phyloP scores from a whole-genome alignment of 805 yeast genomes.

The Candida qinlingensis region DNA sequence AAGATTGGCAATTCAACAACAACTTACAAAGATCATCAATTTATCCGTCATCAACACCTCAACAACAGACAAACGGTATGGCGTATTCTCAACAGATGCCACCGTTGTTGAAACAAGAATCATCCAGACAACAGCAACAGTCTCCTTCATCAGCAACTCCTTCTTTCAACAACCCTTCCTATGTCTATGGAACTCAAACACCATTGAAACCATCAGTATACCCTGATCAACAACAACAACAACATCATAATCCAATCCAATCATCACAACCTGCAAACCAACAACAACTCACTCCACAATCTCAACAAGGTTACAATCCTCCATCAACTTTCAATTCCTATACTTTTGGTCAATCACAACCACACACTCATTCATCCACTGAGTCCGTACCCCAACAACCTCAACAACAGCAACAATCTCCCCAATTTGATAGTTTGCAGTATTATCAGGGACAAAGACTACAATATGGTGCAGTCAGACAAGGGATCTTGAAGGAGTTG shows the following conservation, averaged over 20 bases:
- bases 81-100: conserved; percentile 2
- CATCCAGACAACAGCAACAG: neutral
- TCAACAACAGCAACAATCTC: conserved; percentile 1
- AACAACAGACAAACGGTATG: conserved; percentile 2
- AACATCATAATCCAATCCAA: conserved; percentile 5
- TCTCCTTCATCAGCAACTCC: neutral
- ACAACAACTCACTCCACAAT: conserved; percentile 7
- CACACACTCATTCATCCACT: neutral
- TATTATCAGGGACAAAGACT: conserved; percentile 19
- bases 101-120: conserved; percentile 1
- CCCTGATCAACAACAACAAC: conserved; percentile 1
- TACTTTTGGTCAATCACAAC: neutral
- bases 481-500: conserved; percentile 15
- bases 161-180: conserved; percentile 1
- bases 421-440: conserved; percentile 6
- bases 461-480: conserved; percentile 17
- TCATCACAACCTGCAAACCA: neutral
- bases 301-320: neutral
- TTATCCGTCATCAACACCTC: conserved; percentile 8
- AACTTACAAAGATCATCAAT: conserved; percentile 5
- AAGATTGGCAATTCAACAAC: conserved; percentile 10
- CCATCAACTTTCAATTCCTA: neutral
- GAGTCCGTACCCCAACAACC: neutral
- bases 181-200: conserved; percentile 5
- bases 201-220: neutral